Evolutionary conservation across 2,329 filamentous ascomycete genomes (phyloP).

Genomic region (Ophiostoma novo-ulmi): DNA sequence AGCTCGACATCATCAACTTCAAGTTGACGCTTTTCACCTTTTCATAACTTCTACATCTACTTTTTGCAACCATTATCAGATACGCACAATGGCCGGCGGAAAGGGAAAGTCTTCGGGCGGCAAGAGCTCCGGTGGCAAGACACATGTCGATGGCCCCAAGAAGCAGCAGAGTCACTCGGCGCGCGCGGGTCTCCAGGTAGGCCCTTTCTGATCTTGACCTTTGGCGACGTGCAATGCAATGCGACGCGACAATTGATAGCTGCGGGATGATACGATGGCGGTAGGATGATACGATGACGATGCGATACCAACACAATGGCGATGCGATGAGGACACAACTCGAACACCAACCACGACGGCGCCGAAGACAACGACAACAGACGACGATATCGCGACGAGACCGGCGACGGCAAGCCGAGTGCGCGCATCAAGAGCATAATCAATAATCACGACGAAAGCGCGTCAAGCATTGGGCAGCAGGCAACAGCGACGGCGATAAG

Average conservation of each 20-base stretch:
- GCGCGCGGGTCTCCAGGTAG: constrained; percentile 91
- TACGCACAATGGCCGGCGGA: constrained; percentile 62
- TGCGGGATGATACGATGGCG: neutral
- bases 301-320: neutral
- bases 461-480: neutral
- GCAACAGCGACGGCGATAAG: neutral
- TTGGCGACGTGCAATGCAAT: neutral
- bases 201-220: constrained; percentile 32
- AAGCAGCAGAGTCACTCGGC: constrained; percentile 95
- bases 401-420: no score
- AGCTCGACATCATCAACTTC: neutral
- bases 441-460: neutral
- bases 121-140: constrained; percentile 80
- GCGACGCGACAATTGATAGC: neutral
- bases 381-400: neutral
- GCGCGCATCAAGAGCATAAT: neutral
- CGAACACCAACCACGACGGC: neutral
- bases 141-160: constrained; percentile 60
- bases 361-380: neutral
- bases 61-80: neutral
- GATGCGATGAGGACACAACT: neutral
- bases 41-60: neutral
- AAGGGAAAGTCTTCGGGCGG: constrained; percentile 91
- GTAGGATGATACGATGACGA: neutral
- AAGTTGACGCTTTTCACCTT: neutral